phyloP scores from a whole-genome alignment of 116 monocot species.

The Papilionanthe hybrid region DNA sequence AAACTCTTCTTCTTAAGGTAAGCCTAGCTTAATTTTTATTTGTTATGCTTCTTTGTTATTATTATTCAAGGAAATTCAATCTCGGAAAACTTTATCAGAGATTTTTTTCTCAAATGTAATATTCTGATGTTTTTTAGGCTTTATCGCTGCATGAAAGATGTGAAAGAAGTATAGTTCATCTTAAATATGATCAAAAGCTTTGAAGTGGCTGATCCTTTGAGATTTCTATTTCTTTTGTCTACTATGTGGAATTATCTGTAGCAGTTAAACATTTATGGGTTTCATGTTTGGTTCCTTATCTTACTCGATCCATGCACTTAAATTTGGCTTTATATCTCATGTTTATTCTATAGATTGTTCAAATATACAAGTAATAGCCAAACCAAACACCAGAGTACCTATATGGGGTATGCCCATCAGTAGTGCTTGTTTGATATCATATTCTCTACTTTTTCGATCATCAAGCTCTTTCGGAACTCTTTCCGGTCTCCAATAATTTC shows the following conservation, averaged over 20 bases:
- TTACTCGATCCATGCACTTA: too few species aligned
- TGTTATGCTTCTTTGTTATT: background rate
- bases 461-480: too few species aligned
- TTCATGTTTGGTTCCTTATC: too few species aligned
- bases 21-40: background rate
- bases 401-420: too few species aligned
- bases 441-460: too few species aligned
- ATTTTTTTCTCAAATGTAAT: background rate
- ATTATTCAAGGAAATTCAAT: background rate
- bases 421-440: too few species aligned
- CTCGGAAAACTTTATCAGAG: background rate
- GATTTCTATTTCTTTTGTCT: background rate
- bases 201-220: background rate
- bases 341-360: too few species aligned
- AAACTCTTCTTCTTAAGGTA: conserved; percentile 84
- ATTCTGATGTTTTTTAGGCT: background rate
- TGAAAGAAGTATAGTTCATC: background rate
- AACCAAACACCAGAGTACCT: too few species aligned
- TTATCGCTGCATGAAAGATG: background rate
- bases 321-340: too few species aligned
- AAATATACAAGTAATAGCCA: too few species aligned
- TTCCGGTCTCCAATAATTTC: too few species aligned
- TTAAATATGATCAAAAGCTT: background rate
- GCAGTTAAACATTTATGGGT: too few species aligned
- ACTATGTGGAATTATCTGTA: background rate